phyloP scores from a whole-genome alignment of 2,329 filamentous ascomycete genomes.

The Colletotrichum sp. region DNA sequence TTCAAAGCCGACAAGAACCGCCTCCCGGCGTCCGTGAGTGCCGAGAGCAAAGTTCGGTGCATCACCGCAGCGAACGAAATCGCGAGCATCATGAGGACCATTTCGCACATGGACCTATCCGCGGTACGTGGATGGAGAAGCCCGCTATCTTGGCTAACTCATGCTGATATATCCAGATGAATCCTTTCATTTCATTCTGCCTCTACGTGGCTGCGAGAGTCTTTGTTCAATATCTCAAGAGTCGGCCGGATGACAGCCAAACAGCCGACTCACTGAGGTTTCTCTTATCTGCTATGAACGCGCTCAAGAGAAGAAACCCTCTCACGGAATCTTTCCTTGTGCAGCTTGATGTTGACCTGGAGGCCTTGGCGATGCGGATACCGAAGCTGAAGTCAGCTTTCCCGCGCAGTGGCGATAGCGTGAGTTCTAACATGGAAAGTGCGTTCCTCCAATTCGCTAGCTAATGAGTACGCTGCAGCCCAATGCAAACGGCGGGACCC shows the following conservation, averaged over 20 bases:
- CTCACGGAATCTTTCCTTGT: slow-evolving; percentile 94
- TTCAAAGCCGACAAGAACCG: slow-evolving; percentile 94
- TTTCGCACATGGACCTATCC: slow-evolving; percentile 87
- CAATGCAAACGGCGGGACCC: slow-evolving; percentile 22
- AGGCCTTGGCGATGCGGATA: slow-evolving; percentile 70
- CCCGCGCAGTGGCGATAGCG: slow-evolving; percentile 55
- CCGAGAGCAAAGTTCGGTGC: slow-evolving; percentile 91
- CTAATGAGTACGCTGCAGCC: slow-evolving; percentile 33
- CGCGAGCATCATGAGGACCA: slow-evolving; percentile 92
- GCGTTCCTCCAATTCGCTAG: neutral
- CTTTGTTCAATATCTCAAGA: slow-evolving; percentile 96
- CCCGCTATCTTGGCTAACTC: neutral
- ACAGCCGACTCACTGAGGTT: slow-evolving; percentile 86
- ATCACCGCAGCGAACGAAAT: slow-evolving; percentile 94
- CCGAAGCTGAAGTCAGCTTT: slow-evolving; percentile 62
- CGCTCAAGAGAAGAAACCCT: slow-evolving; percentile 85
- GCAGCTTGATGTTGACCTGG: slow-evolving; percentile 90
- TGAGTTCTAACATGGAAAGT: slow-evolving; percentile 39
- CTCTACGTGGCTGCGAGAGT: slow-evolving; percentile 95
- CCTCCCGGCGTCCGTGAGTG: slow-evolving; percentile 76
- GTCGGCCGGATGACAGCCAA: slow-evolving; percentile 82
- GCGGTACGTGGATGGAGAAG: slow-evolving; percentile 60
- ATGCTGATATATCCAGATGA: slow-evolving; percentile 69
- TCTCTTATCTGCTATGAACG: slow-evolving; percentile 87
- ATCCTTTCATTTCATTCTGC: slow-evolving; percentile 94